Conservation (phyloP, 169 alveolate species). For the Plasmodium inui region DNA sequence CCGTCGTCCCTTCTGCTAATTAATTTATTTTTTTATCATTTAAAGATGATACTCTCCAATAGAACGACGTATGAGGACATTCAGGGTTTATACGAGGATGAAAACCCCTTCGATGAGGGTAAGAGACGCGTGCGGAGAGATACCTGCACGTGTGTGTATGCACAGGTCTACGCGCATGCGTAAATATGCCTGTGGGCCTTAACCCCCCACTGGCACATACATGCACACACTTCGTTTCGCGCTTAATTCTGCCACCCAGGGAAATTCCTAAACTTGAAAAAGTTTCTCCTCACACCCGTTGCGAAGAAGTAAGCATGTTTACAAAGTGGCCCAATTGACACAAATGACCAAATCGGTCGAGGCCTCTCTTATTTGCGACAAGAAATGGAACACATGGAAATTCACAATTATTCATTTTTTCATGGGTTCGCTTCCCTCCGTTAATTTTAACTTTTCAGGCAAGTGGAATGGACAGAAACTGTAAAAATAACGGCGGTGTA, state of each 20-base stretch:
- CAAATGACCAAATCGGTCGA: not conserved
- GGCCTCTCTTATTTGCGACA: not conserved
- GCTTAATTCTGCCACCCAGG: constrained; percentile 19
- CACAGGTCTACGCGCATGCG: not conserved
- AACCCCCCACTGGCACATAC: not conserved
- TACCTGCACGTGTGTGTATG: not conserved
- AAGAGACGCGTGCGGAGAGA: not conserved
- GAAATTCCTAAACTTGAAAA: constrained; percentile 23
- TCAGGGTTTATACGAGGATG: constrained; percentile 40
- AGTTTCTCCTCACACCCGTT: constrained; percentile 56
- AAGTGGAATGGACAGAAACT: constrained; percentile 65
- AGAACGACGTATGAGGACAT: constrained; percentile 73
- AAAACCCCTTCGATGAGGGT: constrained; percentile 74
- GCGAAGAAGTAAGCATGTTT: constrained; percentile 25
- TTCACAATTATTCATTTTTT: constrained; percentile 3
- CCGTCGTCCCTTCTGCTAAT: constrained; percentile 46
- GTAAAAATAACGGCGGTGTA: constrained; percentile 38
- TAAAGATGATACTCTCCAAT: constrained; percentile 46
- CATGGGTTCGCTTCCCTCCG: not conserved
- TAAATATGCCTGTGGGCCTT: not conserved
- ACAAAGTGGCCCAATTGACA: not conserved
- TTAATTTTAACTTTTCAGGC: constrained; percentile 13
- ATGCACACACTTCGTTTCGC: not conserved
- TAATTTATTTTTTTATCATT: constrained; percentile 57
- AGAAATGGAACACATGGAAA: not conserved